A percentile compares a stretch with the other conserved stretches of the same genome.
Evolutionary conservation across 2,329 filamentous ascomycete species (phyloP).

Genomic region (Ceratocystis colombiana): DNA sequence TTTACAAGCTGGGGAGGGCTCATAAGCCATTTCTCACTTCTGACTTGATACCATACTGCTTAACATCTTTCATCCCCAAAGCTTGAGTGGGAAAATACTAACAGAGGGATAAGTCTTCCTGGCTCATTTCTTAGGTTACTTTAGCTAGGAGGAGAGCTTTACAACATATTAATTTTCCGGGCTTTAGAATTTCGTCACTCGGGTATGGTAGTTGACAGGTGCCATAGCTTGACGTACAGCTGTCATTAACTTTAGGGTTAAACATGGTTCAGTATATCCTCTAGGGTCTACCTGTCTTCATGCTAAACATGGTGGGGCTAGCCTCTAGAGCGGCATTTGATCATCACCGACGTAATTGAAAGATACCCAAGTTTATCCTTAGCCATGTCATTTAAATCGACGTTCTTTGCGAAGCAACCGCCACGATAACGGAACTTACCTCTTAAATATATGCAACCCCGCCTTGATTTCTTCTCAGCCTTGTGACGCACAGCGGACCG

Average conservation of each 20-base stretch:
- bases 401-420: not conserved
- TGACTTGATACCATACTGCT: too few relatives aligned
- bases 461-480: not conserved
- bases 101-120: too few relatives aligned
- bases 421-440: not conserved
- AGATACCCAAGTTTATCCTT: slow-evolving; percentile 6
- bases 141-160: too few relatives aligned
- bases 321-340: slow-evolving; percentile 9
- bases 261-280: not conserved
- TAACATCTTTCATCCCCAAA: too few relatives aligned
- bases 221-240: not conserved
- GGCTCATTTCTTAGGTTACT: too few relatives aligned
- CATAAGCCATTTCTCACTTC: not conserved
- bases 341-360: slow-evolving; percentile 14
- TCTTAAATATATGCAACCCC: not conserved
- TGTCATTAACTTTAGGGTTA: not conserved
- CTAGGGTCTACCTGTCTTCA: not conserved
- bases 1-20: not conserved
- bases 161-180: too few relatives aligned
- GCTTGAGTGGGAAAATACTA: too few relatives aligned
- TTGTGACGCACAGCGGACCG: not conserved
- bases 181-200: too few relatives aligned
- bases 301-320: slow-evolving; percentile 4
- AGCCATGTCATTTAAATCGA: slow-evolving; percentile 12
- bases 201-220: too few relatives aligned